Conservation (phyloP, 1,284 basidiomycete genomes). For the Rhodofomes roseus region DNA sequence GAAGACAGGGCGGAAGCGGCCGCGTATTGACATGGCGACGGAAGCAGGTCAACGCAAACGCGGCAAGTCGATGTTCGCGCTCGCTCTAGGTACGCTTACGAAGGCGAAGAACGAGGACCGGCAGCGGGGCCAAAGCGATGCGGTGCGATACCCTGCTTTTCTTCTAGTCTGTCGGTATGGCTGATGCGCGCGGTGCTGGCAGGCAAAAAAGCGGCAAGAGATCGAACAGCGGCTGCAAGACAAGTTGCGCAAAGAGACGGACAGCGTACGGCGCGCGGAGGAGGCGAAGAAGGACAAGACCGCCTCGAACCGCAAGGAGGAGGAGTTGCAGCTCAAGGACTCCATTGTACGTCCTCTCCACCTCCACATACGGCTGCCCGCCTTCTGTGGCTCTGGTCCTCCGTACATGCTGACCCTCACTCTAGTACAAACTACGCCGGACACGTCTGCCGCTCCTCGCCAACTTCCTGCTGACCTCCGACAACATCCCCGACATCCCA, state of each 20-base stretch:
- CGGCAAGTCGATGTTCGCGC: conserved; percentile 80
- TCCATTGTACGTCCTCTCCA: conserved; percentile 59
- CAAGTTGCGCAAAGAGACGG: conserved; percentile 78
- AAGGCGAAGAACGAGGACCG: conserved; percentile 81
- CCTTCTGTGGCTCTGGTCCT: neutral
- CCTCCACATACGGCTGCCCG: neutral
- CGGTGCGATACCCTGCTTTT: conserved; percentile 45
- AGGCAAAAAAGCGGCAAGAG: conserved; percentile 78
- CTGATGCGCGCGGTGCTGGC: neutral
- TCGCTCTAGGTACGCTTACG: conserved; percentile 74
- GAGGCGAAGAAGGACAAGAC: conserved; percentile 80
- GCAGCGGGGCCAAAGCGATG: conserved; percentile 73
- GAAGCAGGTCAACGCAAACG: conserved; percentile 60
- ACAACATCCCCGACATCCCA: conserved; percentile 42
- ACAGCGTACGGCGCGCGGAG: conserved; percentile 75
- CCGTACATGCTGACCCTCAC: neutral
- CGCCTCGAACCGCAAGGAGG: conserved; percentile 68
- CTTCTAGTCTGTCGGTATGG: neutral
- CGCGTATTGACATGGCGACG: conserved; percentile 62
- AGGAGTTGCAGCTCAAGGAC: conserved; percentile 74
- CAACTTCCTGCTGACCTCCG: conserved; percentile 74
- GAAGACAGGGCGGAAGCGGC: conserved; percentile 42
- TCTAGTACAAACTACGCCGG: conserved; percentile 66
- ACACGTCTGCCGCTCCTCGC: conserved; percentile 66
- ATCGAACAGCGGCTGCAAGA: conserved; percentile 77